Evolutionary conservation across 2,329 filamentous ascomycete species (phyloP).

Genomic region (Trichoderma lentiforme): DNA sequence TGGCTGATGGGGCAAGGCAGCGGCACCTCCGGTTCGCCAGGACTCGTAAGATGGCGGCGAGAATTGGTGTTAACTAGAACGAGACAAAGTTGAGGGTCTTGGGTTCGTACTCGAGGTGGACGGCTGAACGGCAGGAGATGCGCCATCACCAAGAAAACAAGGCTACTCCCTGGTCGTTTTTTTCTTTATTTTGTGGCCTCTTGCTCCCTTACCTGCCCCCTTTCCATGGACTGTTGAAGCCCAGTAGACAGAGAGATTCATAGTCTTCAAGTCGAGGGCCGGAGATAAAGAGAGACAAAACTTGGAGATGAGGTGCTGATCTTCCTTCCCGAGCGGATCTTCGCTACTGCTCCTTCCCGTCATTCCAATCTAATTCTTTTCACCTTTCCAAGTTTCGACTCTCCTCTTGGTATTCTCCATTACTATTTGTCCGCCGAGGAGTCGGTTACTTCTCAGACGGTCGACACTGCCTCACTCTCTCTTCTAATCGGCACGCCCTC

Average conservation of each 20-base stretch:
- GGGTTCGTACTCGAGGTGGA: neutral
- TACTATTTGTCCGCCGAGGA: neutral
- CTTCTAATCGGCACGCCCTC: neutral
- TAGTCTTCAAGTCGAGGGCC: neutral
- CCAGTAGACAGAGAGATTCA: neutral
- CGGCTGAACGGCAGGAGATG: slow-evolving; percentile 2
- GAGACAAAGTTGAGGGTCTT: neutral
- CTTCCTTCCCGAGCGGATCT: neutral
- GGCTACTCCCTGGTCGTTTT: neutral
- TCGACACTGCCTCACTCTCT: slow-evolving; percentile 7
- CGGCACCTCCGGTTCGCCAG: slow-evolving; percentile 11
- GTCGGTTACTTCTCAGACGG: neutral
- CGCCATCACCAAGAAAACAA: neutral
- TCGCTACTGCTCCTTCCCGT: neutral
- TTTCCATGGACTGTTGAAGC: neutral
- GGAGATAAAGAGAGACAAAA: neutral
- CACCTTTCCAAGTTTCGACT: neutral
- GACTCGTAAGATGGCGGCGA: neutral
- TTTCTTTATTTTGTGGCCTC: neutral
- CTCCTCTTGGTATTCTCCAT: neutral
- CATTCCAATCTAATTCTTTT: neutral
- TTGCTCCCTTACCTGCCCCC: neutral
- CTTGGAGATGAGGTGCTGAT: slow-evolving; percentile 3
- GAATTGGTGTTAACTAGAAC: neutral
- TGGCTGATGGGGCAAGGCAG: neutral